Percentiles rank a stretch among this genome's conserved stretches.
phyloP scores from a whole-genome alignment of 495 filamentous ascomycete genomes.

The Xylaria cubensis region DNA sequence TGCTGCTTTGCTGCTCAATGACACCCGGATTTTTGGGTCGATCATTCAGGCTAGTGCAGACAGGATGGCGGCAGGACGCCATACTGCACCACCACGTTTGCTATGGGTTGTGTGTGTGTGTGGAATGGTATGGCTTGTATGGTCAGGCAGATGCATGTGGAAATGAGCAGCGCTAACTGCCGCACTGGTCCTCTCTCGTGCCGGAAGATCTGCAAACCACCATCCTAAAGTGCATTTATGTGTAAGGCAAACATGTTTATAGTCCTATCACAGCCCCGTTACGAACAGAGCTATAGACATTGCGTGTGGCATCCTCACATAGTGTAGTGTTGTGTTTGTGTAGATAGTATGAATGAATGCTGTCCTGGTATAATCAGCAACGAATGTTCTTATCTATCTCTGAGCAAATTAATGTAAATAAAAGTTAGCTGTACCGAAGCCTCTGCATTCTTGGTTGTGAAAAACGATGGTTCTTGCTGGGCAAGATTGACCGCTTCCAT shows the following conservation, averaged over 20 bases:
- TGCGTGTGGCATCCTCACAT: not conserved
- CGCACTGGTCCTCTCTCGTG: conserved; percentile 13
- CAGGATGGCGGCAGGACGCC: not conserved
- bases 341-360: not conserved
- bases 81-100: conserved; percentile 1
- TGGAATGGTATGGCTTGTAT: not conserved
- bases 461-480: not conserved
- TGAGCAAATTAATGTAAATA: not conserved
- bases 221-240: not conserved
- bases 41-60: conserved; percentile 1
- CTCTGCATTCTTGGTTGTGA: not conserved
- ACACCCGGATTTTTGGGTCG: not conserved
- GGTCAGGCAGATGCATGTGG: conserved; percentile 17
- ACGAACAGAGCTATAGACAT: not conserved
- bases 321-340: not conserved
- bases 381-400: not conserved
- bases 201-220: conserved; percentile 26
- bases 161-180: conserved; percentile 25
- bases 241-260: not conserved
- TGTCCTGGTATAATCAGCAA: not conserved
- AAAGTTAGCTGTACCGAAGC: conserved; percentile 9
- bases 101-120: conserved; percentile 8
- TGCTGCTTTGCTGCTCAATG: conserved; percentile 1
- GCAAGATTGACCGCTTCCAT: conserved; percentile 13
- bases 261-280: not conserved